These are phyloP conservation scores for Aegilops sharonensis DNA, from an alignment of 176 grass and related monocot genomes.

Conservation along the genomic window DNA sequence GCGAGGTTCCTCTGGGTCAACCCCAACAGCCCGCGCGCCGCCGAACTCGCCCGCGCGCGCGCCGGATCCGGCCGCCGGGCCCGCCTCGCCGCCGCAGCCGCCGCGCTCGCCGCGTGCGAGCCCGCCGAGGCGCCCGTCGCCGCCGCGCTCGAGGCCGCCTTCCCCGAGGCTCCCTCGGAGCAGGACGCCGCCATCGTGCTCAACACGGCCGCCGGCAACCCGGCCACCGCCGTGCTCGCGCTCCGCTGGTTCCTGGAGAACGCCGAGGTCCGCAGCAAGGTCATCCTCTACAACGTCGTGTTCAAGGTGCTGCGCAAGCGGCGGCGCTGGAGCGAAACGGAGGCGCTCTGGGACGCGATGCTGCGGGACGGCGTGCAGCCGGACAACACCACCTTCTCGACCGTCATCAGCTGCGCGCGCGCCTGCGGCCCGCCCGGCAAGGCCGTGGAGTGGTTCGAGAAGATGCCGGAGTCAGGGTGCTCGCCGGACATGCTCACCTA, in stretches of 20 bases:
- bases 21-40: slow-evolving; percentile 76
- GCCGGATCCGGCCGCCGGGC: slow-evolving; percentile 42
- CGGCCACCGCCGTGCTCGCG: slow-evolving; percentile 51
- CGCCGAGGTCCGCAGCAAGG: slow-evolving; percentile 53
- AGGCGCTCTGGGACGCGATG: slow-evolving; percentile 75
- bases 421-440: slow-evolving; percentile 55
- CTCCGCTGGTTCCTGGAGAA: slow-evolving; percentile 73
- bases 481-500: slow-evolving; percentile 64
- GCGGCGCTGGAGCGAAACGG: slow-evolving; percentile 57
- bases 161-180: slow-evolving; percentile 48
- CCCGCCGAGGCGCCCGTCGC: slow-evolving; percentile 36
- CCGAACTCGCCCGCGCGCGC: slow-evolving; percentile 27
- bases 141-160: slow-evolving; percentile 43
- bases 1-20: slow-evolving; percentile 79
- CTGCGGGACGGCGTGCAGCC: slow-evolving; percentile 51
- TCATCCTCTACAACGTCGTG: slow-evolving; percentile 84
- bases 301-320: slow-evolving; percentile 72
- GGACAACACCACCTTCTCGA: slow-evolving; percentile 82
- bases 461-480: slow-evolving; percentile 72
- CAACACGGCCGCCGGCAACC: slow-evolving; percentile 41
- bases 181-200: slow-evolving; percentile 86
- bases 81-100: slow-evolving; percentile 52
- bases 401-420: slow-evolving; percentile 72
- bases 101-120: slow-evolving; percentile 49
- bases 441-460: slow-evolving; percentile 93